Base-by-base conservation (phyloP, 2,329 filamentous ascomycete genomes). In the Emericellopsis atlantica region DNA sequence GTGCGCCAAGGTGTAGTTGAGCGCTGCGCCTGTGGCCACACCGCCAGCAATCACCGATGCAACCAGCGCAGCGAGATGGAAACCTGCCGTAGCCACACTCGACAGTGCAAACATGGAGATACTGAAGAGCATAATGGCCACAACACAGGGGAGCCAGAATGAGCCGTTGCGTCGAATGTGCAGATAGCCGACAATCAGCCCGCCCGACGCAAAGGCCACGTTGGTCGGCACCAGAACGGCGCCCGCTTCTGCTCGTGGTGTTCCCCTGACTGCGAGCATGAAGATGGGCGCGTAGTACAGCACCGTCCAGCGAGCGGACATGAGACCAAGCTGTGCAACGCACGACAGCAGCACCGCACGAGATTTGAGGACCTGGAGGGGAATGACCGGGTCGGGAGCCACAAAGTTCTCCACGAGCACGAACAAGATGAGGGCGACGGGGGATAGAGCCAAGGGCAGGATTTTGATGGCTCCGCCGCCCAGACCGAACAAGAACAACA, bases 1-100 rank as follows among this genome's bases (percentile, higher is more conserved):
- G 51, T 93, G 87, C 0, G 85, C 84, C 3, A 93, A 70, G 0
- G 81, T 84, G 59, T 93, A 93, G 58, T 90, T 92, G 43, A 90
- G 63, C 6, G 75, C 69, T 0, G 82, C 79, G 11, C 86, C 86
- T 0, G 81, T 83, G 46, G 72, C 72, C 35, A 88, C 65, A 1
- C 86, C 87, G 53, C 89, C 88, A 36, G 72, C 37, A 51, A 88
- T 80, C 2, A 86, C 70, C 14, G 74, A 59, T 5, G 67, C 45
- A 6, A 88, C 57, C 49, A 83, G 84, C 1, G 72, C 49, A 7
- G 55, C 53, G 2, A 70, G 61, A 0, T 73, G 63, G 1, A 73
- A 69, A 6, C 62, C 52, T 0, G 74, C 61, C 1, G 68, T 76
- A 14, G 74, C 75, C 1, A 78, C 52, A 6, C 62, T 44, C 0